A percentile compares a stretch with the other conserved stretches of the same genome.
Evolutionary conservation across 2,329 filamentous ascomycete species (phyloP).

Genomic region (Fusarium incarnatum): DNA sequence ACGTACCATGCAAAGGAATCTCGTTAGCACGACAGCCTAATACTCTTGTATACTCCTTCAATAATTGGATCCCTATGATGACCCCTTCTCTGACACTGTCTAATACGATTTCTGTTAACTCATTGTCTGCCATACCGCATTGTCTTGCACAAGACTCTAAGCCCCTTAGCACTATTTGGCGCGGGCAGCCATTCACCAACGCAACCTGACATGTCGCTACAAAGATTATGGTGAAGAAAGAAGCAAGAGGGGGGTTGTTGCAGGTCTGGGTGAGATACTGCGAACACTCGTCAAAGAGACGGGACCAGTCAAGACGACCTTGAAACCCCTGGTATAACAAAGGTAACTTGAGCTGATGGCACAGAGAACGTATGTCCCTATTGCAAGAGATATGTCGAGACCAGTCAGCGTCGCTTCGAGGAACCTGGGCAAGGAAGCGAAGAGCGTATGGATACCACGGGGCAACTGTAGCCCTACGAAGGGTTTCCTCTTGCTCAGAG

Average conservation of each 20-base stretch:
- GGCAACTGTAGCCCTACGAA: no score
- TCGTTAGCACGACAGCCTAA: conserved; percentile 30
- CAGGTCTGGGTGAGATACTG: conserved; percentile 3
- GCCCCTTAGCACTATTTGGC: not conserved
- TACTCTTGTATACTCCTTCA: conserved; percentile 12
- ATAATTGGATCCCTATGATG: conserved; percentile 19
- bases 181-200: conserved; percentile 8
- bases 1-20: conserved; percentile 30
- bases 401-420: conserved; percentile 22
- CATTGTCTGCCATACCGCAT: conserved; percentile 13
- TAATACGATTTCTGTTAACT: conserved; percentile 14
- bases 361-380: conserved; percentile 3
- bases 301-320: conserved; percentile 1
- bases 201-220: conserved; percentile 29
- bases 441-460: conserved; percentile 22
- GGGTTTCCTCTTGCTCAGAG: not conserved
- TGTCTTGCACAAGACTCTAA: conserved; percentile 12
- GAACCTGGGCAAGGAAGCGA: conserved; percentile 21
- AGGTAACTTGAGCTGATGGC: conserved; percentile 11
- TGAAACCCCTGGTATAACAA: not conserved
- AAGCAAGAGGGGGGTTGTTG: conserved; percentile 9
- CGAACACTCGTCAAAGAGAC: conserved; percentile 20
- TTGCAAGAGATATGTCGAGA: conserved; percentile 22
- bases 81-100: conserved; percentile 20
- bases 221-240: conserved; percentile 29